A percentile compares a stretch with the other conserved stretches of the same genome.
Conservation (phyloP, 495 filamentous ascomycete genomes). For the Chaetomium cochliodes region DNA sequence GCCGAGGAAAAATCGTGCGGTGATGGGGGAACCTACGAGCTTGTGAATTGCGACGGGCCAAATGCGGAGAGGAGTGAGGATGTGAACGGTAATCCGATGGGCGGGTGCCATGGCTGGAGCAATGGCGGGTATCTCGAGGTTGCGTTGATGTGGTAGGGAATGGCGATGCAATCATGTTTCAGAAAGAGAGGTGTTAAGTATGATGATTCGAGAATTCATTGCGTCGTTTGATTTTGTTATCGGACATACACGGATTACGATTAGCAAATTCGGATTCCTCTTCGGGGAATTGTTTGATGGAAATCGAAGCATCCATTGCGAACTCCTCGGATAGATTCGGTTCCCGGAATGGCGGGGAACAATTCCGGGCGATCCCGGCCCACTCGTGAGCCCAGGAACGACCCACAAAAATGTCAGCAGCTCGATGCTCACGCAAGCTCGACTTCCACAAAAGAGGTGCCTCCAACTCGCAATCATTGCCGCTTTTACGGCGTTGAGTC, state of each 20-base stretch:
- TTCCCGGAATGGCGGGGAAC: too few species aligned
- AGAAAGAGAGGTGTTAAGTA: too few species aligned
- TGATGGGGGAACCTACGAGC: neutral
- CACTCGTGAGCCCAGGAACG: too few species aligned
- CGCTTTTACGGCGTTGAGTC: neutral
- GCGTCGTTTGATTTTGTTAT: too few species aligned
- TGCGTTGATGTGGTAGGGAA: neutral
- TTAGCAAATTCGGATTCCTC: too few species aligned
- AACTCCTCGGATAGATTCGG: too few species aligned
- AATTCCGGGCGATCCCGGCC: too few species aligned
- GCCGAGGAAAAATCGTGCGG: neutral
- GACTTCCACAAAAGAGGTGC: neutral
- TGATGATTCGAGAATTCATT: too few species aligned
- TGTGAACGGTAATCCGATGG: neutral
- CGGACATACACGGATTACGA: too few species aligned
- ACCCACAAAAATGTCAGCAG: too few species aligned
- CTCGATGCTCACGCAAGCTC: neutral
- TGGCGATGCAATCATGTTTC: neutral
- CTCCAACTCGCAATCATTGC: neutral
- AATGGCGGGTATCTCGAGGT: neutral
- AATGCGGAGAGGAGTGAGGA: neutral
- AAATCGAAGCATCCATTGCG: too few species aligned
- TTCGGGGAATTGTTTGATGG: too few species aligned
- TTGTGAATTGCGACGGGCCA: neutral
- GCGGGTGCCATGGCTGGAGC: neutral